Evolutionary conservation across 2,329 filamentous ascomycete species (phyloP).

Genomic region (Xylariaceae sp.): DNA sequence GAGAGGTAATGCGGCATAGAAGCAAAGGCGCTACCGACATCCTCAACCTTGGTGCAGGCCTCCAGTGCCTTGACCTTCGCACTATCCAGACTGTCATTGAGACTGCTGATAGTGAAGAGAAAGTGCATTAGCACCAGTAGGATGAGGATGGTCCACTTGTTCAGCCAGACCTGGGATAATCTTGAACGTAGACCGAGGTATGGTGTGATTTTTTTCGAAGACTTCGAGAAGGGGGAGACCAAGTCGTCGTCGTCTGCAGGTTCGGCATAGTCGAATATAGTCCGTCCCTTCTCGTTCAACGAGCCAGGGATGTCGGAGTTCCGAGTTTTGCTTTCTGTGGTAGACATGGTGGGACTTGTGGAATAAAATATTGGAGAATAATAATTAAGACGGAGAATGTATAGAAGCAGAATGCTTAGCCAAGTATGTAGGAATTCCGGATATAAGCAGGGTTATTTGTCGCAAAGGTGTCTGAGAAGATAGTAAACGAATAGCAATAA

Average conservation of each 20-base stretch:
- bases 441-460: not conserved
- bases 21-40: slow-evolving; percentile 88
- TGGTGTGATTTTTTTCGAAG: slow-evolving; percentile 64
- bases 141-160: slow-evolving; percentile 90
- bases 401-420: too few species aligned
- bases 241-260: not conserved
- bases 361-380: slow-evolving; percentile 7
- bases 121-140: slow-evolving; percentile 78
- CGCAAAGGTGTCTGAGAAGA: not conserved
- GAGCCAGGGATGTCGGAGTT: slow-evolving; percentile 25
- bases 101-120: slow-evolving; percentile 66
- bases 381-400: not conserved
- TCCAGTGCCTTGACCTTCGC: slow-evolving; percentile 79
- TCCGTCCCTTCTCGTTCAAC: slow-evolving; percentile 27
- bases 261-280: slow-evolving; percentile 28
- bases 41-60: slow-evolving; percentile 88
- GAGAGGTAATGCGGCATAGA: slow-evolving; percentile 98
- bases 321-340: slow-evolving; percentile 20
- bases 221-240: not conserved
- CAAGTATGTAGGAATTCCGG: too few species aligned
- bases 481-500: not conserved
- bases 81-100: slow-evolving; percentile 67
- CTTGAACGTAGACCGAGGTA: slow-evolving; percentile 87
- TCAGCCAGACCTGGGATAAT: slow-evolving; percentile 95
- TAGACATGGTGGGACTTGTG: slow-evolving; percentile 19